These are phyloP conservation scores for Thraustotheca clavata DNA, from an alignment of 352 stramenopile species.

Conservation along the genomic window DNA sequence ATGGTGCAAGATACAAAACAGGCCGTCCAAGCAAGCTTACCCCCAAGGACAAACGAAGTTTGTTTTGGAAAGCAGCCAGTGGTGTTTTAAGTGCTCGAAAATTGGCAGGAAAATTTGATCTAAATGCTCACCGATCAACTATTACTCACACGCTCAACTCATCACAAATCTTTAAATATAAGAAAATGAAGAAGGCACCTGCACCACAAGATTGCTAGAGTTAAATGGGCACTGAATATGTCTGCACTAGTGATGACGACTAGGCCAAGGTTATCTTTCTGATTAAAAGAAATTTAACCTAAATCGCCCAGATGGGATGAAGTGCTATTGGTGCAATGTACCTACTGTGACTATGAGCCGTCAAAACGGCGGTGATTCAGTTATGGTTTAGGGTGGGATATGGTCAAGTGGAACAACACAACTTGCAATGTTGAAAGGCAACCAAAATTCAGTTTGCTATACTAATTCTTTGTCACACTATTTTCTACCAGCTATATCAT, in stretches of 20 bases:
- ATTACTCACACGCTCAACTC: slow-evolving; percentile 2
- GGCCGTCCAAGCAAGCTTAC: neutral
- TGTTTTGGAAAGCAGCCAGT: slow-evolving; percentile 19
- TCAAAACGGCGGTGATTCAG: neutral
- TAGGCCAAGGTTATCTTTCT: slow-evolving; percentile 26
- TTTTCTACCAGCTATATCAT: slow-evolving; percentile 19
- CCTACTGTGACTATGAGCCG: neutral
- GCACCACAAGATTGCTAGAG: slow-evolving; percentile 14
- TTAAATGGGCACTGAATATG: slow-evolving; percentile 19
- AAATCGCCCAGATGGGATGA: slow-evolving; percentile 29
- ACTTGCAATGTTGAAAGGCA: slow-evolving; percentile 22
- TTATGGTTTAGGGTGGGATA: slow-evolving; percentile 27
- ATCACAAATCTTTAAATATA: slow-evolving; percentile 18
- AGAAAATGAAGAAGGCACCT: slow-evolving; percentile 20
- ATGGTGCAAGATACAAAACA: neutral
- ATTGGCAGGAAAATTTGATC: slow-evolving; percentile 15
- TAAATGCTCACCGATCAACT: neutral
- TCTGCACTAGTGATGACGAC: neutral
- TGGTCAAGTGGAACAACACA: slow-evolving; percentile 13
- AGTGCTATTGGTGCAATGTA: slow-evolving; percentile 27
- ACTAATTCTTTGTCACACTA: slow-evolving; percentile 23
- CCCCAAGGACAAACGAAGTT: neutral
- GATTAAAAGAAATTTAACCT: slow-evolving; percentile 39
- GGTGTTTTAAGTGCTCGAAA: slow-evolving; percentile 1
- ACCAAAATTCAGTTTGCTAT: slow-evolving; percentile 20